Conservation (phyloP, 2,329 filamentous ascomycete species). For the Didymella exigua region DNA sequence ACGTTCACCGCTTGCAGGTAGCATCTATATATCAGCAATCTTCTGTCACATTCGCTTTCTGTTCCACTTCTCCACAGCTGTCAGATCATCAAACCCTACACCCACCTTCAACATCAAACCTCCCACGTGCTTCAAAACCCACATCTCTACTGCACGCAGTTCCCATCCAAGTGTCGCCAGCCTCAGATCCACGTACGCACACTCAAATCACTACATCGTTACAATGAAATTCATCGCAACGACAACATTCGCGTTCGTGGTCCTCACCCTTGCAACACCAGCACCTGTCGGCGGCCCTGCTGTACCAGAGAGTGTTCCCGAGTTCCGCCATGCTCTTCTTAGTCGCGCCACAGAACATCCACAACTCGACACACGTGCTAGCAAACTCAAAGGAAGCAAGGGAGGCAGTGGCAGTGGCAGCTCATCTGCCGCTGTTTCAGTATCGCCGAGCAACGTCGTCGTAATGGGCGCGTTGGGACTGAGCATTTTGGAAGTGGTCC, state of each 20-base stretch:
- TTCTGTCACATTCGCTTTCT: neutral
- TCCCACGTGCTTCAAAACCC: neutral
- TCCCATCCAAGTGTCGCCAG: too few species aligned
- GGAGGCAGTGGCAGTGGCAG: conserved; percentile 16
- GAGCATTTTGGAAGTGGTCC: conserved; percentile 31
- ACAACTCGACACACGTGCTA: conserved; percentile 29
- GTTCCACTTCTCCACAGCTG: neutral
- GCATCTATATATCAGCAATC: neutral
- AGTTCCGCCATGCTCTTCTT: conserved; percentile 13
- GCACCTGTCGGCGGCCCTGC: conserved; percentile 24
- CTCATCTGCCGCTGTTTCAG: conserved; percentile 23
- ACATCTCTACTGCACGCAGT: neutral
- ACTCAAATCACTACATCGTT: neutral
- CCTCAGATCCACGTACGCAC: neutral
- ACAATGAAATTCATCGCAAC: conserved; percentile 37
- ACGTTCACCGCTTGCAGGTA: neutral
- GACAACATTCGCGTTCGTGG: conserved; percentile 31
- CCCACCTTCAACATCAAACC: neutral
- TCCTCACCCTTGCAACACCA: conserved; percentile 36
- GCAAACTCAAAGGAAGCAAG: conserved; percentile 15
- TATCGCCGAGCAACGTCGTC: conserved; percentile 30
- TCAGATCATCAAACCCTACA: neutral
- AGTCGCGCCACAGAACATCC: conserved; percentile 20
- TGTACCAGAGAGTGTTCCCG: conserved; percentile 18
- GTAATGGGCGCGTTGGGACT: conserved; percentile 35